Percentiles rank a stretch among this genome's conserved stretches.
phyloP scores from a whole-genome alignment of 1,284 basidiomycete genomes.

The Microbotryum saponariae region DNA sequence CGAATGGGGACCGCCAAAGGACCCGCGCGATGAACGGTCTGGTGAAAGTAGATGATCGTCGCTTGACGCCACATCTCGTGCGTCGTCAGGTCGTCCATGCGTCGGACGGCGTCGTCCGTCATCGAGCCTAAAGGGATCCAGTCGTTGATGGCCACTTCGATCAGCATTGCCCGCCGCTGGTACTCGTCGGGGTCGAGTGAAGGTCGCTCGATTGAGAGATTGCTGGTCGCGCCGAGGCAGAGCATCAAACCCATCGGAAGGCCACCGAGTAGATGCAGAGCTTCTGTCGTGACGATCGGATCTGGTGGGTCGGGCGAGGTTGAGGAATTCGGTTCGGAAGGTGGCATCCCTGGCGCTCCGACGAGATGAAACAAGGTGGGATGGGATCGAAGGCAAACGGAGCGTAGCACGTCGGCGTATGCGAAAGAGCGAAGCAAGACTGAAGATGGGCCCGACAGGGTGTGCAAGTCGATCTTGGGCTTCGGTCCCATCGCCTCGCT shows the following conservation, averaged over 20 bases:
- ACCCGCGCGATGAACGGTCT: slow-evolving; percentile 20
- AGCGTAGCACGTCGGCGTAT: slow-evolving; percentile 14
- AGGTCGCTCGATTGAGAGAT: slow-evolving; percentile 18
- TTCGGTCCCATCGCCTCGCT: slow-evolving; percentile 15
- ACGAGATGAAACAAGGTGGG: slow-evolving; percentile 13
- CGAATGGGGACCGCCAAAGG: slow-evolving; percentile 10
- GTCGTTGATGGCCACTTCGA: slow-evolving; percentile 20
- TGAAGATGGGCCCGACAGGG: slow-evolving; percentile 6
- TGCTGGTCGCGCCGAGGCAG: slow-evolving; percentile 22
- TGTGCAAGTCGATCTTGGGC: slow-evolving; percentile 15
- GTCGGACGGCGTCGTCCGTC: slow-evolving; percentile 10
- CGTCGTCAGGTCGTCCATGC: slow-evolving; percentile 13
- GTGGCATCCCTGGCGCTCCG: slow-evolving; percentile 14
- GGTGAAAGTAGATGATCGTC: slow-evolving; percentile 24
- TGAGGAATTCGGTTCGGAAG: neutral
- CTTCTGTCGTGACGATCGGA: neutral
- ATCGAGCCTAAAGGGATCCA: slow-evolving; percentile 13
- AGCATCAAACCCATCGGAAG: slow-evolving; percentile 23
- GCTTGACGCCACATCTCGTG: slow-evolving; percentile 31
- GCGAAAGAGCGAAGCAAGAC: slow-evolving; percentile 10
- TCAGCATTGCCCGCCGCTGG: slow-evolving; percentile 8
- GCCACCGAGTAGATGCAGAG: slow-evolving; percentile 18
- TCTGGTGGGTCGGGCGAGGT: neutral
- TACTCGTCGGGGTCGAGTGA: slow-evolving; percentile 15
- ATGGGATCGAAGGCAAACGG: slow-evolving; percentile 1